phyloP scores from a whole-genome alignment of 2,329 filamentous ascomycete genomes.

The Shiraia sp. region DNA sequence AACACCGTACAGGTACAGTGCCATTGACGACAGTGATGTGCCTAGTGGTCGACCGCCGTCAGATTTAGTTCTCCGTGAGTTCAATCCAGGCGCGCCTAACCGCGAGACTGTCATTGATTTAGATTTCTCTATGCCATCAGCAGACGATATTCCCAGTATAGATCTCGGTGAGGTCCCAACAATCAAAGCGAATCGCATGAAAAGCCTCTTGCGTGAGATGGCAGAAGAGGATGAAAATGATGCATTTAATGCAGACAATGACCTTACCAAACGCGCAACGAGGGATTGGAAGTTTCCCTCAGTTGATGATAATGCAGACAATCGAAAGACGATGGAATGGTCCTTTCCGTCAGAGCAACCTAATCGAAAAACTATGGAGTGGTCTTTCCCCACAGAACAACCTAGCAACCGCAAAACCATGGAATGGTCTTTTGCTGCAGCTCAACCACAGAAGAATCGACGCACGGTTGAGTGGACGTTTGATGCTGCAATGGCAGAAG shows the following conservation, averaged over 20 bases:
- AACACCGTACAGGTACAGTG: slow-evolving; percentile 62
- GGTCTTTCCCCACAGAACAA: slow-evolving; percentile 48
- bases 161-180: slow-evolving; percentile 58
- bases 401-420: slow-evolving; percentile 48
- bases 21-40: slow-evolving; percentile 51
- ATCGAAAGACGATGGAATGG: slow-evolving; percentile 59
- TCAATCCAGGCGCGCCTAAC: slow-evolving; percentile 47
- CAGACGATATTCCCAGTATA: slow-evolving; percentile 44
- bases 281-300: slow-evolving; percentile 60
- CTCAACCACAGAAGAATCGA: slow-evolving; percentile 42
- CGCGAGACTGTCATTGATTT: slow-evolving; percentile 61
- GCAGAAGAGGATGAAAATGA: slow-evolving; percentile 46
- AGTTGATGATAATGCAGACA: slow-evolving; percentile 41
- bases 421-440: slow-evolving; percentile 57
- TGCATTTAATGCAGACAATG: slow-evolving; percentile 29
- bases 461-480: slow-evolving; percentile 55
- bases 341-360: slow-evolving; percentile 50
- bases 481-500: slow-evolving; percentile 49
- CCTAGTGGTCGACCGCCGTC: slow-evolving; percentile 52
- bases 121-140: slow-evolving; percentile 54
- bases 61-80: slow-evolving; percentile 58
- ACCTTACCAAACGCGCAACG: slow-evolving; percentile 45
- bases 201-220: slow-evolving; percentile 50
- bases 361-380: slow-evolving; percentile 51
- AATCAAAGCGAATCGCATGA: slow-evolving; percentile 59